Base-by-base conservation (phyloP, 371 early-diverging fungal genomes). In the Rhizopus sp. region DNA sequence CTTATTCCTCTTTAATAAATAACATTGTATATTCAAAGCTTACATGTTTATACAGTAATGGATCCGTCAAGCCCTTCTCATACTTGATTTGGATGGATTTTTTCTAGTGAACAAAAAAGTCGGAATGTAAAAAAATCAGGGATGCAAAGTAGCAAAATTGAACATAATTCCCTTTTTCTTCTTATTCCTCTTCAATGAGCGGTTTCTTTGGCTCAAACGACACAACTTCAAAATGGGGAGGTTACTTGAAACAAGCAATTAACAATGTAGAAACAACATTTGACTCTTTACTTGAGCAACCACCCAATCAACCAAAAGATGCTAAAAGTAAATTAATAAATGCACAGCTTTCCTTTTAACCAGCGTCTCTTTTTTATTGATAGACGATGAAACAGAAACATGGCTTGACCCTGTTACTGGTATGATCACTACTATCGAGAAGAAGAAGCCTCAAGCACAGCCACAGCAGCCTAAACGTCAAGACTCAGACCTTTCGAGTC, bases 221-320 rank as follows among this genome's bases (percentile, higher is more conserved):
- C 13, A 30, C 68, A 12, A 68, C 65, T 33, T 57, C 68, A 42
- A 65, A 66, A 34, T 89, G 87, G 87, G 86, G 89, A 33, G 83
- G 80, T 52, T 78, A 87, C 42, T 72, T 92, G 46, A 88, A 90
- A 57, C 87, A 87, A 63, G 92, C 91, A 15, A 84, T 91, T 33
- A 85, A 87, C 7, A 82, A 83, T 53, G 89, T 92, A 31, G 93
- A 92, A 69, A 88, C 84, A 9, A 82, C 87, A 37, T 82, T 94
- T 58, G 92, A 92, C 73, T 87, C 86, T 33, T 85, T 90, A 49
- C 81, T 92, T 6, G 92, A 92, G 44, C 71, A 70, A 34, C 46
- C 65, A 35, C 35, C 50, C 37, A 31, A 31, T 15, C 49, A 30
- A 34, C 58, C 23, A 23, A 23, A 62, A 29, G 56, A 54, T 39